These are phyloP conservation scores for Volutella citrinella DNA, from an alignment of 2,329 filamentous ascomycete genomes.

Conservation along the genomic window DNA sequence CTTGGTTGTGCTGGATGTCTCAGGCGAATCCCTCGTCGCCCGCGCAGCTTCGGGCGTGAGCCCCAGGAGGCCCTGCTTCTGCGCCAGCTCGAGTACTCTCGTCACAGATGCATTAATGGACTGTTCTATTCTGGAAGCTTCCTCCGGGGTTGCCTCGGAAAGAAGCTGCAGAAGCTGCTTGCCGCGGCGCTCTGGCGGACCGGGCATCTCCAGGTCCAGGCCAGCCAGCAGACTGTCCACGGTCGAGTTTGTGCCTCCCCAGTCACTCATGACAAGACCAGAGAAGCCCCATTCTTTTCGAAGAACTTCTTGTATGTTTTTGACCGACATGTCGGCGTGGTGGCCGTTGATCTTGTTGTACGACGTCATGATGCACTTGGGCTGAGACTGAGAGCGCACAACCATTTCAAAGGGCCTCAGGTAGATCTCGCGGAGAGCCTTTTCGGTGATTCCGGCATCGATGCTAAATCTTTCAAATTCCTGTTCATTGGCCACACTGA, in stretches of 20 bases:
- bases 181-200: conserved; percentile 21
- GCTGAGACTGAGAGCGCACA: conserved; percentile 27
- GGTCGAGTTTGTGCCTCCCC: conserved; percentile 32
- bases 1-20: conserved; percentile 7
- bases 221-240: conserved; percentile 23
- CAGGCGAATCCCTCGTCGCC: conserved; percentile 7
- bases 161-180: conserved; percentile 8
- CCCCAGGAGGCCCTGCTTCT: conserved; percentile 2
- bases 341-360: conserved; percentile 42
- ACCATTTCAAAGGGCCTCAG: conserved; percentile 40
- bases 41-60: conserved; percentile 1
- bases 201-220: conserved; percentile 31
- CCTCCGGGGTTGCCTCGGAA: conserved; percentile 16
- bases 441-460: conserved; percentile 25
- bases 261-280: conserved; percentile 43
- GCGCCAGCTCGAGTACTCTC: conserved; percentile 1
- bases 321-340: conserved; percentile 36
- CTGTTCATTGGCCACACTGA: conserved; percentile 34
- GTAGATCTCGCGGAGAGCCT: too few relatives aligned
- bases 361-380: conserved; percentile 39
- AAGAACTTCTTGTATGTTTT: conserved; percentile 33
- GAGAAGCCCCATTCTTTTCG: conserved; percentile 41
- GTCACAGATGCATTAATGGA: not conserved
- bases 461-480: conserved; percentile 18
- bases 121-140: conserved; percentile 6